Evolutionary conservation across 2,329 filamentous ascomycete species (phyloP), one percentile per base, ranked within the genome.

Genomic region (Pochonia chlamydosporia): DNA sequence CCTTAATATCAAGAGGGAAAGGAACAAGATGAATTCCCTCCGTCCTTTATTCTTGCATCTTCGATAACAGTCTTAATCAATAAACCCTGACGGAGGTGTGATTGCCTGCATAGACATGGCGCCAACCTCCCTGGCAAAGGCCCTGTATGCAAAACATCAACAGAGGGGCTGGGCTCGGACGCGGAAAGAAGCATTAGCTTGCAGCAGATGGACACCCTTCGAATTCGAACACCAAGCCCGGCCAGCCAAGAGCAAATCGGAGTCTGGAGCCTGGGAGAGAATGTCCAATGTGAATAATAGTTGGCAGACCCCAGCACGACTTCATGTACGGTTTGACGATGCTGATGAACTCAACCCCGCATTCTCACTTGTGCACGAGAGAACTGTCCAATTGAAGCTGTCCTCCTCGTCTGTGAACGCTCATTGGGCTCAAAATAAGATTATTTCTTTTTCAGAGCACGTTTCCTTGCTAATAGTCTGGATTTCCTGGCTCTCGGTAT

Each of bases 101-200:
- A n/a, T n/a, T n/a, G n/a, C n/a, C n/a, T n/a, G n/a, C n/a, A n/a
- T n/a, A n/a, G n/a, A n/a, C n/a, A n/a, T n/a, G n/a, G n/a, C n/a
- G n/a, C n/a, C n/a, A n/a, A n/a, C n/a, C n/a, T n/a, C n/a, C n/a
- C n/a, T n/a, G 26, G 13, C 26, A 13, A 28, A 7, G 26, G 26
- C 26, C 33, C 11, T 20, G 33, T 20, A 53, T 53, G 51, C 51
- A 53, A 49, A 43, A 47, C 50, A 52, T 54, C 44, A 49, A 48
- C 50, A 48, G 44, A 33, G 35, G 21, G 50, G 47, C 43, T 37
- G 41, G 47, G 40, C 40, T 52, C 40, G 44, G 46, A 36, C 48
- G 40, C 52, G 52, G 52, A 46, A 51, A 43, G 48, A 48, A 36
- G 52, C 50, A 52, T 42, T 39, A 39, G 35, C 20, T 20, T 39